Base-by-base conservation (phyloP, 2,329 filamentous ascomycete genomes). In the Fusarium sp. region DNA sequence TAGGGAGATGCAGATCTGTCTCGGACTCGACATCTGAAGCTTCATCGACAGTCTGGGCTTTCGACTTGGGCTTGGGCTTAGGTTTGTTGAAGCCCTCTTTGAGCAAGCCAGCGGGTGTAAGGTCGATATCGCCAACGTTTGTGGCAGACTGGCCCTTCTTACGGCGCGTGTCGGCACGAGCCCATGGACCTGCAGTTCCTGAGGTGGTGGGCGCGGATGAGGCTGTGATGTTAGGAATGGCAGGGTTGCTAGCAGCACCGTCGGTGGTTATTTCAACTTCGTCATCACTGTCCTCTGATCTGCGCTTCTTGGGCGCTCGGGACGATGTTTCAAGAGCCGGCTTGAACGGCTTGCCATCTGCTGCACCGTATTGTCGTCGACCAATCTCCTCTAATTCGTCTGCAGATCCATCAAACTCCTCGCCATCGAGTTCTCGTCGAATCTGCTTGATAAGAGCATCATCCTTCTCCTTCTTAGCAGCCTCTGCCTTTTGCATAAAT, bases 401-500 rank as follows among this genome's bases (percentile, higher is more conserved):
- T 11, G 84, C 82, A 3, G 80, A 81, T 3, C 84, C 85, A 10
- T 83, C 83, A 32, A 82, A 80, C n/a, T 82, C 82, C 22, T 88
- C 84, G 8, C 89, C 90, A 29, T 90, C 90, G 44, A 98, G 84
- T 49, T 95, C 92, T 59, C 89, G 88, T 51, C 90, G 87, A 51
- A 98, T 88, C 72, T 89, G 85, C 44, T 84, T 86, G 15, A 93
- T 82, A 60, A 93, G 88, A 59, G 92, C 91, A 74, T 97, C 93
- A 72, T 98, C 98, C 61, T 90, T 87, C 68, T 91, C 88, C 79
- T 91, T 94, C 75, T 90, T 89, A 40, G 90, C 86, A 29, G 91
- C 92, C 76, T 98, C 94, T 3, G 94, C 93, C 71, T 91, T 94
- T 75, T 91, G 90, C 96, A 99, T 98, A 78, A 99, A 99, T 66